Base-by-base conservation (phyloP, 768 basidiomycete genomes). In the Candolleomyces efflorescens region DNA sequence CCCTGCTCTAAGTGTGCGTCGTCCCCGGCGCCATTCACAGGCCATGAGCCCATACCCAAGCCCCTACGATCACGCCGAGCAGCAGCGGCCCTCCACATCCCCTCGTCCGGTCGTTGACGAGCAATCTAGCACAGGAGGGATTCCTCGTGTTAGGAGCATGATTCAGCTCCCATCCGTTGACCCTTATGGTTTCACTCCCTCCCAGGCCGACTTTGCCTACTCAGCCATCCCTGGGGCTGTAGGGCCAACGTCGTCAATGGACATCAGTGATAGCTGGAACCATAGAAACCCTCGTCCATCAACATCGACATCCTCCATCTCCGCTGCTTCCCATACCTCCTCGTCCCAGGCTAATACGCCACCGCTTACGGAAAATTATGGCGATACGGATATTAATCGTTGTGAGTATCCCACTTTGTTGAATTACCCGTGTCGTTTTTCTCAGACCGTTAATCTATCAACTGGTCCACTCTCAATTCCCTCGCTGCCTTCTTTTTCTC, bases 41-140 rank as follows among this genome's bases (percentile, higher is more conserved):
- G 91, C 90, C 0, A 86, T 93, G 79, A 89, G 85, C 64, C 91
- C 91, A 12, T 93, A 93, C 71, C 91, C 91, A 17, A 87, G 84
- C 60, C 89, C 90, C 46, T 93, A 92, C 70, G 86, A 85, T 59
- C 82, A 86, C 55, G 75, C 80, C 26, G 82, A 80, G 39, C 80
- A 83, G 52, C 83, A 85, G 60, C 82, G 88, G 41, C 86, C 85
- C 0, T 88, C 86, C 55, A 84, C 86, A 23, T 87, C 86, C 10
- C 88, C 87, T 18, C 85, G 87, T 63, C 86, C 86, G 24, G 73
- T 80, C 55, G 44, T 52, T 9, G 86, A 82, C 43, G 77, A 79
- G 47, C 78, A 82, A 63, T 74, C 69, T 13, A 58, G 20, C 26
- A 44, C 59, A 49, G 60, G 61, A 18, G 75, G 71, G 22, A 79